Evolutionary conservation across 352 stramenopile genomes (phyloP).

Genomic region (Globisporangium takayamanum): DNA sequence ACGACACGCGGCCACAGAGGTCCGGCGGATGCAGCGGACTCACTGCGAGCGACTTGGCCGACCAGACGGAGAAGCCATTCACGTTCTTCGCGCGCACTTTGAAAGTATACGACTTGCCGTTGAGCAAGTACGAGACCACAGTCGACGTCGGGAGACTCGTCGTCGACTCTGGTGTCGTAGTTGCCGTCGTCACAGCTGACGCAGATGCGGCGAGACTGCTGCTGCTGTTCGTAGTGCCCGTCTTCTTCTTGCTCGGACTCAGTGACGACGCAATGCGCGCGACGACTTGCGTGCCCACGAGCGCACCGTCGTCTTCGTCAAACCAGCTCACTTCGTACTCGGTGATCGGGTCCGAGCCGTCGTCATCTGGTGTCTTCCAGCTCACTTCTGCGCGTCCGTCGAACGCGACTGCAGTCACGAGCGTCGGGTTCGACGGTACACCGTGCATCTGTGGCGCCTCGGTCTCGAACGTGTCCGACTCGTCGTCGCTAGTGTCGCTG

Average conservation of each 20-base stretch:
- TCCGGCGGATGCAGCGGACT: slow-evolving; percentile 64
- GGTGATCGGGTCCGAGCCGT: slow-evolving; percentile 49
- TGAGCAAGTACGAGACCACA: slow-evolving; percentile 40
- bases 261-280: slow-evolving; percentile 17
- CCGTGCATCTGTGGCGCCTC: slow-evolving; percentile 29
- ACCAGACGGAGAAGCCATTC: slow-evolving; percentile 63
- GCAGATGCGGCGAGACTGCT: not conserved
- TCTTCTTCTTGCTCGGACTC: slow-evolving; percentile 8
- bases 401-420: slow-evolving; percentile 43
- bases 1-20: slow-evolving; percentile 53
- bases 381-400: slow-evolving; percentile 52
- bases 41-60: slow-evolving; percentile 62
- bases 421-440: slow-evolving; percentile 56
- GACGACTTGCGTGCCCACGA: slow-evolving; percentile 38
- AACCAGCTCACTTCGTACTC: slow-evolving; percentile 62
- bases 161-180: not conserved
- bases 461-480: not conserved
- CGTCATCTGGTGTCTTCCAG: slow-evolving; percentile 58
- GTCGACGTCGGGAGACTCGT: slow-evolving; percentile 27
- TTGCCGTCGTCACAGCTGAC: not conserved
- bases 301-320: slow-evolving; percentile 34
- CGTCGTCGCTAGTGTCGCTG: not conserved
- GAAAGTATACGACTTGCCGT: slow-evolving; percentile 62
- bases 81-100: slow-evolving; percentile 62
- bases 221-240: slow-evolving; percentile 1